Conservation (phyloP, 139 green algal genomes). For the Picochlorum sp. region DNA sequence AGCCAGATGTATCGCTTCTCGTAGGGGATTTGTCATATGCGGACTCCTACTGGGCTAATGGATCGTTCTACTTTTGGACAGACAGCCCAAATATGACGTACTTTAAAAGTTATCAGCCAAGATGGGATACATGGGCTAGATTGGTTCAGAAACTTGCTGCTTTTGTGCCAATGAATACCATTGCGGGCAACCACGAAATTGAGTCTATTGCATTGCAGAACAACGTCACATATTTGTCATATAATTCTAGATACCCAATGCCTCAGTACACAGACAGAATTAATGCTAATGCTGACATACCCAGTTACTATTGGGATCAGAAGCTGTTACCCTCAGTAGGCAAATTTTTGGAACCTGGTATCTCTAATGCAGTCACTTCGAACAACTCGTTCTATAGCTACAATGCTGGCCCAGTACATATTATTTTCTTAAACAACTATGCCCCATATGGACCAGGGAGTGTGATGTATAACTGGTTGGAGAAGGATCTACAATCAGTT, state of each 20-base stretch:
- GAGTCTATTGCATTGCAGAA: no score
- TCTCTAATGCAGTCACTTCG: not conserved
- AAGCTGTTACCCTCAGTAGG: no score
- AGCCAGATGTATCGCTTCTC: not conserved
- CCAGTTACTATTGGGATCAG: not conserved
- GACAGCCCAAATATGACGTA: not conserved
- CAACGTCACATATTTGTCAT: no score
- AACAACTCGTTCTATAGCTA: not conserved
- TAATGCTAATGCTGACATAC: not conserved
- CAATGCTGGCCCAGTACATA: not conserved
- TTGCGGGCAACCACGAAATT: no score
- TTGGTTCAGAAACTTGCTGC: not conserved
- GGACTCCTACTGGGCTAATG: not conserved
- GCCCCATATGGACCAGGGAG: slow-evolving; percentile 23
- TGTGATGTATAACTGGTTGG: slow-evolving; percentile 55
- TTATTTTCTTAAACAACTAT: not conserved
- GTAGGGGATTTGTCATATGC: not conserved
- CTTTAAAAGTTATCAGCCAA: not conserved
- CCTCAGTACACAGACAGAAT: no score
- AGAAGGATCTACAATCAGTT: slow-evolving; percentile 50
- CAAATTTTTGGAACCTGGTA: not conserved
- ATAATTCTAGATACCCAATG: no score
- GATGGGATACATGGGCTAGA: not conserved
- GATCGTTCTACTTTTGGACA: not conserved
- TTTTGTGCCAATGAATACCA: no score